phyloP scores from a whole-genome alignment of 2,329 filamentous ascomycete species.

The Cladobotryum protrusum region DNA sequence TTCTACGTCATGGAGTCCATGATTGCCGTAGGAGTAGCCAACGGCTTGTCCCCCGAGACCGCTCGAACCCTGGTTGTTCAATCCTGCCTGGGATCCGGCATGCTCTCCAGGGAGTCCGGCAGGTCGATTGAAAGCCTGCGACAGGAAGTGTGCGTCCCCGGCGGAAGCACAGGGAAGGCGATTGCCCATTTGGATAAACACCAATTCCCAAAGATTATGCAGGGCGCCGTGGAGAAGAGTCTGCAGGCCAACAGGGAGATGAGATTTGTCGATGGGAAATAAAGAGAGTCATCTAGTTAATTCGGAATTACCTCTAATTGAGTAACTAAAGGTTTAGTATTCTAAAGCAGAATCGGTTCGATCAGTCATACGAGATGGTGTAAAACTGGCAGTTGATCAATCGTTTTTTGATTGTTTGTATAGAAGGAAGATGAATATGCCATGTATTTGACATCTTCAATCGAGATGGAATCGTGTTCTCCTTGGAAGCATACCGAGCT shows the following conservation, averaged over 20 bases:
- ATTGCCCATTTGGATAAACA: not conserved
- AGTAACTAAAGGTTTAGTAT: too few relatives aligned
- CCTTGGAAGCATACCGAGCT: too few relatives aligned
- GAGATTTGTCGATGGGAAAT: not conserved
- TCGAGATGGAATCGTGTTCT: too few relatives aligned
- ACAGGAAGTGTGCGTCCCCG: constrained; percentile 4
- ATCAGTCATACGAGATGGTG: too few relatives aligned
- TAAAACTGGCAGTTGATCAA: too few relatives aligned
- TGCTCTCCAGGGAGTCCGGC: constrained; percentile 1
- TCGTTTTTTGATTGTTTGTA: too few relatives aligned
- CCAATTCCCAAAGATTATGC: constrained; percentile 1
- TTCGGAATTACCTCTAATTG: too few relatives aligned
- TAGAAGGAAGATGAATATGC: too few relatives aligned
- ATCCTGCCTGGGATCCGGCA: constrained; percentile 5
- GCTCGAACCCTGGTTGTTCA: constrained; percentile 3
- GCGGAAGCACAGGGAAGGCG: constrained; percentile 4
- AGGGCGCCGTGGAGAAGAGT: constrained; percentile 3
- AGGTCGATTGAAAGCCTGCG: constrained; percentile 1
- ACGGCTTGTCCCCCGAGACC: constrained; percentile 1
- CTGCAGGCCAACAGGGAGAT: constrained; percentile 5
- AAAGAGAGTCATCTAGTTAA: too few relatives aligned
- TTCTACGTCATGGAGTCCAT: constrained; percentile 6
- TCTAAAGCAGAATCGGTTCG: too few relatives aligned
- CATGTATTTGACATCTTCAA: too few relatives aligned
- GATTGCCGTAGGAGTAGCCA: not conserved